Conservation (phyloP, 164 flowering plant genomes). For the Macadamia tetraphylla region DNA sequence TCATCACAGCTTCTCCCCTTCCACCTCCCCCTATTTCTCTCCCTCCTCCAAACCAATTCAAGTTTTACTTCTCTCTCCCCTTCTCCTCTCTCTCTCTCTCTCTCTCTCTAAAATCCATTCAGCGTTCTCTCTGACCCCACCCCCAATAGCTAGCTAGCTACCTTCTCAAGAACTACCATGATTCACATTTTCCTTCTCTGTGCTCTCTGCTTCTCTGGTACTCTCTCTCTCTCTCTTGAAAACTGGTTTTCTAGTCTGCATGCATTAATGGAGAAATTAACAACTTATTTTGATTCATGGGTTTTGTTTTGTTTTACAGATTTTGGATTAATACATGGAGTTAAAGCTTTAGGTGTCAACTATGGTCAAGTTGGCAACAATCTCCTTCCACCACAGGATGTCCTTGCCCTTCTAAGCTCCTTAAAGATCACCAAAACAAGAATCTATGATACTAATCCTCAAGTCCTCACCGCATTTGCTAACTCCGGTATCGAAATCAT, state of each 20-base stretch:
- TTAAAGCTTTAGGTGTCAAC: slow-evolving; percentile 65
- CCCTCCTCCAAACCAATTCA: not conserved
- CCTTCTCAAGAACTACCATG: slow-evolving; percentile 19
- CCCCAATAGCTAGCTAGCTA: not conserved
- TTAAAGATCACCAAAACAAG: slow-evolving; percentile 56
- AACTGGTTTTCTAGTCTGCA: not conserved
- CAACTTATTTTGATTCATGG: not conserved
- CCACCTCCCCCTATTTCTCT: not conserved
- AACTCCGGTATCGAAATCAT: slow-evolving; percentile 64
- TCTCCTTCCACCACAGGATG: slow-evolving; percentile 68
- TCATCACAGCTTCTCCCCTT: not conserved
- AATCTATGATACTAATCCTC: slow-evolving; percentile 93
- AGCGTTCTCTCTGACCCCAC: too few relatives aligned
- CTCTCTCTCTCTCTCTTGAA: not conserved
- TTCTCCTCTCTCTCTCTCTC: slow-evolving; percentile 11
- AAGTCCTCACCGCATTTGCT: slow-evolving; percentile 64
- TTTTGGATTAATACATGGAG: slow-evolving; percentile 28
- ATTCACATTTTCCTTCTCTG: slow-evolving; percentile 25
- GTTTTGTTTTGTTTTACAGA: slow-evolving; percentile 23
- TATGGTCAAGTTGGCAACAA: slow-evolving; percentile 89
- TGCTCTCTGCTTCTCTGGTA: slow-evolving; percentile 43
- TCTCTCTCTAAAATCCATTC: not conserved
- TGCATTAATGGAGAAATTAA: not conserved
- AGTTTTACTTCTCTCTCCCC: not conserved
- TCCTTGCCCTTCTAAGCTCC: slow-evolving; percentile 44